Evolutionary conservation across 75 land plant genomes (phyloP).

Genomic region (Pinus tabuliformis): DNA sequence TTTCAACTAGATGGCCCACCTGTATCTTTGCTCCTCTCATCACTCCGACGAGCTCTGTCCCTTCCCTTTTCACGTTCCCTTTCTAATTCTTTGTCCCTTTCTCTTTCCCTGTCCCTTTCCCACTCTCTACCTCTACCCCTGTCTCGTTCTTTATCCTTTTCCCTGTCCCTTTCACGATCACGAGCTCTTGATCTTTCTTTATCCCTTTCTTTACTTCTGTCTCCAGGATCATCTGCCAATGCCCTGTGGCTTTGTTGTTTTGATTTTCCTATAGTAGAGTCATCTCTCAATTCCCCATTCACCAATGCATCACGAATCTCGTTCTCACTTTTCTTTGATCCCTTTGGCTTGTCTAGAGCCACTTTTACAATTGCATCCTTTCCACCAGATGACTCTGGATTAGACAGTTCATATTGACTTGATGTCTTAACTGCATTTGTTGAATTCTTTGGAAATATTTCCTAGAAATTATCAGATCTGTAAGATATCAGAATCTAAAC

Average conservation of each 20-base stretch:
- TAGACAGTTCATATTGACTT: constrained; percentile 13
- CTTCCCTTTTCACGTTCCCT: constrained; percentile 64
- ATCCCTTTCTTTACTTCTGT: constrained; percentile 46
- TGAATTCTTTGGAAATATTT: constrained; percentile 20
- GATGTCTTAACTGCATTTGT: constrained; percentile 36
- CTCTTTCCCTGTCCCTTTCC: constrained; percentile 55
- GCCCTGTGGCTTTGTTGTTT: constrained; percentile 27
- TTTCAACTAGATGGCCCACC: constrained; percentile 21
- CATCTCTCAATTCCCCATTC: constrained; percentile 44
- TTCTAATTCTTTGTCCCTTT: constrained; percentile 60
- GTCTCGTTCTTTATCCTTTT: constrained; percentile 34
- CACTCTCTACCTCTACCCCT: constrained; percentile 47
- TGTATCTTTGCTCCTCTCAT: constrained; percentile 52
- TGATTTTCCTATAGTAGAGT: constrained; percentile 17
- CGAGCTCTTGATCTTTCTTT: constrained; percentile 34
- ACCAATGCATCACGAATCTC: constrained; percentile 21
- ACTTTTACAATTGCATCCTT: constrained; percentile 44
- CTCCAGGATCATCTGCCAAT: constrained; percentile 30
- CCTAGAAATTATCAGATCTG: constrained; percentile 29
- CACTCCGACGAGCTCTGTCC: constrained; percentile 43
- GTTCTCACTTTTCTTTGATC: constrained; percentile 34
- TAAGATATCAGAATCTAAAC: not conserved
- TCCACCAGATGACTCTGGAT: constrained; percentile 38
- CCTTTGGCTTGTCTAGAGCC: constrained; percentile 54
- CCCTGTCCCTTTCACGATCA: constrained; percentile 65